Evolutionary conservation across 2,329 filamentous ascomycete species (phyloP).

Genomic region (Monilinia aucupariae): DNA sequence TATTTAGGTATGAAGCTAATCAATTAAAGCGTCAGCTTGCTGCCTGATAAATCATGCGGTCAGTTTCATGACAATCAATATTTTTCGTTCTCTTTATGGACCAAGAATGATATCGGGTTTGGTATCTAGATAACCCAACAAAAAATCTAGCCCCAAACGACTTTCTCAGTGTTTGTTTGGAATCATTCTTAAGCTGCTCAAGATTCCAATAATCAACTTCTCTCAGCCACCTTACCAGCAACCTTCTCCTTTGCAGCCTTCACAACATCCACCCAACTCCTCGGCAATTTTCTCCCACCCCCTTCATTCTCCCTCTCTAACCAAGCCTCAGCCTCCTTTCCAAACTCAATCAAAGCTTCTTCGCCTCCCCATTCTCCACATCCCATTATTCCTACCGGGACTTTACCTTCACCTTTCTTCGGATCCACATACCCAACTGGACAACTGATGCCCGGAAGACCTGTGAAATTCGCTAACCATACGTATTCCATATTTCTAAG

Average conservation of each 20-base stretch:
- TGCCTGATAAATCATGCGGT: neutral
- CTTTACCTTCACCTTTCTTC: conserved; percentile 45
- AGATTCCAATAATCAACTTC: neutral
- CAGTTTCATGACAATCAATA: neutral
- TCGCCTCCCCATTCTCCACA: conserved; percentile 63
- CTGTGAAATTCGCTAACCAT: conserved; percentile 77
- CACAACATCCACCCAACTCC: conserved; percentile 55
- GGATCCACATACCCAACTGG: conserved; percentile 64
- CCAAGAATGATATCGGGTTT: neutral
- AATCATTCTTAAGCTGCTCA: neutral
- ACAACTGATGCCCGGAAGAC: conserved; percentile 67
- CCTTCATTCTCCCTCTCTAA: conserved; percentile 43
- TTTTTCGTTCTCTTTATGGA: neutral
- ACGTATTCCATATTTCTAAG: conserved; percentile 81
- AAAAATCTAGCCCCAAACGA: neutral
- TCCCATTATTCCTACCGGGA: conserved; percentile 58
- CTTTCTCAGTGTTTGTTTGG: neutral
- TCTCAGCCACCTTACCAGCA: conserved; percentile 44
- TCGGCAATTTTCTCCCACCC: conserved; percentile 47
- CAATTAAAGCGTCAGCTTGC: too few relatives aligned
- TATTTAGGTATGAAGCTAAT: too few relatives aligned
- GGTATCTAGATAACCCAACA: neutral
- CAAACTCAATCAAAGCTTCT: conserved; percentile 57
- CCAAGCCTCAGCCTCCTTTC: conserved; percentile 51
- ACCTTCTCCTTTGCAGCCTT: conserved; percentile 42